Evolutionary conservation across 2,329 filamentous ascomycete species (phyloP), one percentile per base, ranked within the genome.

Genomic region (Cladosporium sp.): DNA sequence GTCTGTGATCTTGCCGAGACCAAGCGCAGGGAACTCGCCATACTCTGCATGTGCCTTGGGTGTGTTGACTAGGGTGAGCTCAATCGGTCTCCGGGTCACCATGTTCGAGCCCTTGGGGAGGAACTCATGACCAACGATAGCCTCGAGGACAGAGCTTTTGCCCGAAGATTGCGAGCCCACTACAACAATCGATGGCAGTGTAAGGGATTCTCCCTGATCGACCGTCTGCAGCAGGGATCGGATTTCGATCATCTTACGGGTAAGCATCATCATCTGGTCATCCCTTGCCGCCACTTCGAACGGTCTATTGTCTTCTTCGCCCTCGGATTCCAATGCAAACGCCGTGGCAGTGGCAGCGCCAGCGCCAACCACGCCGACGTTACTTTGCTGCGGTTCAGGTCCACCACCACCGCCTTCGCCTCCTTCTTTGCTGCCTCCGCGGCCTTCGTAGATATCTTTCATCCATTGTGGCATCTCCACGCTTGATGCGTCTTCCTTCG

Each of bases 191-290:
- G 95, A 97, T 0, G 94, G 94, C 20, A 99, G 77, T 1, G 89
- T 93, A 62, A 99, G 78, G 3, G 90, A 85, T 63, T 88, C 91
- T 0, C 92, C 95, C 77, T 99, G 93, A 34, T 92, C 95, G 47
- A 99, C 89, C 24, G 87, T 90, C 69, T 95, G 89, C 22, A 99
- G 80, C 57, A 99, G 90, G 64, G 87, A 92, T 64, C 95, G 83
- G 58, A 99, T 97, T 77, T 99, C 94, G 68, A 99, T 99, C 94
- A 99, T 99, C 77, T 97, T 97, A 77, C 94, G 93, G 1, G 95
- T 99, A 68, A 99, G 79, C 65, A 97, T 81, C 94, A 99, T 99
- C 93, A 99, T 99, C 74, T 99, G 94, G 71, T 99, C 94, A 68
- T 99, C 94, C 67, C 86, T 85, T 17, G 91, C 90, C 49, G 82